Evolutionary conservation across 192 early-diverging fungal species (phyloP).

Genomic region (Coemansia sp.): DNA sequence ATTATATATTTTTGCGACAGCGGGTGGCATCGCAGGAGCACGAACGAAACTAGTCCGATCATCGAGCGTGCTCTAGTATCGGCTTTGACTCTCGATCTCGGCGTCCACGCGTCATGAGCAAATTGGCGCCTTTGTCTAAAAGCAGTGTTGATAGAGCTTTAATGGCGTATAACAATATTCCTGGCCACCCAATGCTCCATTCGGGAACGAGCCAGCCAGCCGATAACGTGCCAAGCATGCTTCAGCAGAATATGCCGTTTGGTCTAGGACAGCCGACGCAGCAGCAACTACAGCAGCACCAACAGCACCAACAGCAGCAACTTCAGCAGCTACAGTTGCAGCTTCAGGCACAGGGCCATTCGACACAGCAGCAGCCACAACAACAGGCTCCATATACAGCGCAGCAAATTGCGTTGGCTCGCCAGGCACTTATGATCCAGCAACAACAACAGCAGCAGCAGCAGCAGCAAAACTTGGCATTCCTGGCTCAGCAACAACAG

Average conservation of each 20-base stretch:
- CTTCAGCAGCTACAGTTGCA: constrained; percentile 23
- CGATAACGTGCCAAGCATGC: constrained; percentile 19
- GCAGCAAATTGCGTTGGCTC: constrained; percentile 36
- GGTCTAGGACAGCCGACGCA: constrained; percentile 12
- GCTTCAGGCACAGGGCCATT: constrained; percentile 27
- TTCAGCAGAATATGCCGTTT: constrained; percentile 30
- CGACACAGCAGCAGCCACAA: constrained; percentile 21
- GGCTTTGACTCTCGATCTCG: constrained; percentile 4
- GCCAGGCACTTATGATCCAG: constrained; percentile 28
- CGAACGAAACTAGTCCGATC: neutral
- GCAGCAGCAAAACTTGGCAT: constrained; percentile 17
- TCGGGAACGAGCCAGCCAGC: constrained; percentile 20
- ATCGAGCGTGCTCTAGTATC: constrained; percentile 7
- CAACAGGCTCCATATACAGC: constrained; percentile 16
- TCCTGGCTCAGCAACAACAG: constrained; percentile 34
- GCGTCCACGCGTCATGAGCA: constrained; percentile 36
- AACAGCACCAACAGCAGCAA: constrained; percentile 9
- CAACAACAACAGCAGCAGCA: constrained; percentile 22
- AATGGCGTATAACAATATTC: constrained; percentile 49
- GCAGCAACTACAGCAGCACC: constrained; percentile 21
- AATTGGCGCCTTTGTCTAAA: constrained; percentile 30
- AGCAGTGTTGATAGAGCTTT: constrained; percentile 40
- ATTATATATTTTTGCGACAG: neutral
- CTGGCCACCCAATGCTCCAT: constrained; percentile 34
- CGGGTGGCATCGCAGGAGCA: neutral